Base-by-base conservation (phyloP, 148 eudicot genomes). In the Amaranthus hypochondriacus region DNA sequence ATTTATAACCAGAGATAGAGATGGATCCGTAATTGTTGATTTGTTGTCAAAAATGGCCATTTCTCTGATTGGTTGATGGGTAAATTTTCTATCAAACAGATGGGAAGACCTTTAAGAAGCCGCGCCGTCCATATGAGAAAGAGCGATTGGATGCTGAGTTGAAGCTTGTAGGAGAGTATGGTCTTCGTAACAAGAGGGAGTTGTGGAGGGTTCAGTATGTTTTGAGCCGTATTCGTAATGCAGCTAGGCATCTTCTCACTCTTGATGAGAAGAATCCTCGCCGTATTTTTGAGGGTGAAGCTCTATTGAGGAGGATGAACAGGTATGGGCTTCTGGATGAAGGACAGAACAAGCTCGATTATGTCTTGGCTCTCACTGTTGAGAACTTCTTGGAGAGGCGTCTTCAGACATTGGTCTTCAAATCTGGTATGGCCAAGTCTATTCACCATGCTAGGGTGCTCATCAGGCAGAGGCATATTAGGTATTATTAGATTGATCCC, bases 341-440 rank as follows among this genome's bases (percentile, higher is more conserved):
- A 79, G 74, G 83, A 64, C 89, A 88, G 80, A 84, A 84, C 80
- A 88, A 88, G 88, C 92, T 88, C 11, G 92, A 88, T 88, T 88
- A 88, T 50, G 92, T 88, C 62, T 75, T 88, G 77, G 84, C 92
- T 13, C 81, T 88, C 58, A 88, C 92, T 48, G 92, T 88, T n/a
- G 92, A 88, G 83, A 86, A 81, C 79, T 88, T 88, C 72, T 81
- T 88, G 65, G 92, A 88, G 67, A 86, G 92, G 48, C 92, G 92
- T 28, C 88, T 88, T 11, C 92, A 88, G 61, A 88, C 92, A 44
- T 89, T 82, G 5, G 92, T 88, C 47, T 88, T 88, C 81, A 88
- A 88, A 82, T 78, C 88, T 42, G 92, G 92, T 56, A 88, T 88
- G 92, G 92, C 92, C 14, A 88, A 88, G 92, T 88, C 89, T 28